Base-by-base conservation (phyloP, 1,284 basidiomycete species). In the Schizophyllum amplum region DNA sequence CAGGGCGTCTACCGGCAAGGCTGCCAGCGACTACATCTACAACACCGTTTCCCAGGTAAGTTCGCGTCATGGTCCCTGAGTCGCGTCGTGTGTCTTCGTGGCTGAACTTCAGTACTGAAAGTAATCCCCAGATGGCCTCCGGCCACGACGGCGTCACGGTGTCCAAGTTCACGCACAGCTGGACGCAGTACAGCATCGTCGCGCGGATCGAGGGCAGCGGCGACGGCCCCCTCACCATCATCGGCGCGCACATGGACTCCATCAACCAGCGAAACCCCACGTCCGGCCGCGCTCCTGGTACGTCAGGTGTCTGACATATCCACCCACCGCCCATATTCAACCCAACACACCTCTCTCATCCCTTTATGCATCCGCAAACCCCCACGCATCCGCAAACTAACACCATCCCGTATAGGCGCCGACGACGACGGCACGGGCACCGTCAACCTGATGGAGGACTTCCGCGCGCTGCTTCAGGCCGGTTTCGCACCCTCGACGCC, bases 111-210 rank as follows among this genome's bases (percentile, higher is more conserved):
- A n/a, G 51, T 46, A 52, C 42, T 53, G 33, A 26, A 46, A 24
- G 33, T 33, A 46, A 20, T 20, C 24, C 24, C 20, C n/a, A 75
- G 75, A 70, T 78, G 61, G 70, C 71, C 15, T 63, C 62, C 24
- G 61, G 66, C 53, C 71, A 75, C 52, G 65, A 71, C 24, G 75
- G 75, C 57, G 75, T 84, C 60, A 75, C 72, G 5, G 77, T 84
- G 52, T 67, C 71, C 24, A 75, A 79, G 59, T 87, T 84, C 68
- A 65, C 73, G 49, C 86, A 89, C 66, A 69, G 77, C 21, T 90
- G 20, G 20, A 47, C 47, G 20, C 24, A 55, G 54, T 26, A 50
- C 24, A 51, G 48, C 25, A 47, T 47, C 25, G 26, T 55, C 24
- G 54, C 57, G 5, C 61, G 60, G 2, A 26, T 42, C 17, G 54